Conservation (phyloP, 371 early-diverging fungal species). For the Syncephalastrum sp. region DNA sequence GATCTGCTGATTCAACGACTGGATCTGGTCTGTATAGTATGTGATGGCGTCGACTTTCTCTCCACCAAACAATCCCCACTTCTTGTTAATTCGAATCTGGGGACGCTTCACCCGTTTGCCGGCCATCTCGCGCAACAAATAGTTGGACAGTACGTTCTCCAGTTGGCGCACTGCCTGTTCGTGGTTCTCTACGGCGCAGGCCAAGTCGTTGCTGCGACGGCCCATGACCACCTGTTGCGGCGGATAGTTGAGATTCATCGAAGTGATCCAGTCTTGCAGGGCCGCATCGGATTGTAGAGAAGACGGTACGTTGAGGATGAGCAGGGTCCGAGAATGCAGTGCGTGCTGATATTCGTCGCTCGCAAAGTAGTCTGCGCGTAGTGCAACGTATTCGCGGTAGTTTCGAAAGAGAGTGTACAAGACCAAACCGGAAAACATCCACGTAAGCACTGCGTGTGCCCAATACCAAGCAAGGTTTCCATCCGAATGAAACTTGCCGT, state of each 20-base stretch:
- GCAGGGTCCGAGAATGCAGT: slow-evolving; percentile 64
- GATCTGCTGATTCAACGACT: slow-evolving; percentile 63
- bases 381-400: slow-evolving; percentile 52
- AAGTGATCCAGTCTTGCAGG: slow-evolving; percentile 52
- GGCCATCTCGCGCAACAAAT: slow-evolving; percentile 41
- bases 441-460: slow-evolving; percentile 60
- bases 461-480: slow-evolving; percentile 50
- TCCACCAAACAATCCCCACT: slow-evolving; percentile 51
- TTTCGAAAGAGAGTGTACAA: slow-evolving; percentile 45
- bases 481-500: slow-evolving; percentile 28
- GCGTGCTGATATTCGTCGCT: slow-evolving; percentile 61
- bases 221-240: slow-evolving; percentile 69
- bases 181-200: slow-evolving; percentile 71
- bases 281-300: slow-evolving; percentile 57
- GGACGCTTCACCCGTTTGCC: slow-evolving; percentile 44
- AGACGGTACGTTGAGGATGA: slow-evolving; percentile 69
- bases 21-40: slow-evolving; percentile 65
- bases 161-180: slow-evolving; percentile 61
- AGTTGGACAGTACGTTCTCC: slow-evolving; percentile 65
- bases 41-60: slow-evolving; percentile 77
- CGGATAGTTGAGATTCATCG: slow-evolving; percentile 42
- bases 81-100: slow-evolving; percentile 26
- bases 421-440: slow-evolving; percentile 55
- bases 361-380: slow-evolving; percentile 59
- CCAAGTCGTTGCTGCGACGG: slow-evolving; percentile 63